Evolutionary conservation across 371 early-diverging fungal species (phyloP).

Genomic region (Mortierella sp.): DNA sequence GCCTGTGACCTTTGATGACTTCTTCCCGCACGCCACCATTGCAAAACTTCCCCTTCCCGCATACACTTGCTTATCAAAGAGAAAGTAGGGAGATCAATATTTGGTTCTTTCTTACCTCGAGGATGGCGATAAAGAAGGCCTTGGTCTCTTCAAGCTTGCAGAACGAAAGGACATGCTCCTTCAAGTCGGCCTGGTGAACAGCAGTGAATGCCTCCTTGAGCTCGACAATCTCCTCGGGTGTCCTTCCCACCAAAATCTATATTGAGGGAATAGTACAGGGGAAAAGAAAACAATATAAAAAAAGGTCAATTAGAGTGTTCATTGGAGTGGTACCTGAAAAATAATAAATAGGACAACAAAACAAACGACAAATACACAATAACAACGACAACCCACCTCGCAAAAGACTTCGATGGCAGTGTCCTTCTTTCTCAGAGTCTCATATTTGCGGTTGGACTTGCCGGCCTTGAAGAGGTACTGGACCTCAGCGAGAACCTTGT

Average conservation of each 20-base stretch:
- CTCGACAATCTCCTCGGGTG: constrained; percentile 40
- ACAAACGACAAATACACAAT: neutral
- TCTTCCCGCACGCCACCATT: neutral
- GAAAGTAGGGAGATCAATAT: too few species aligned
- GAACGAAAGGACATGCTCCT: constrained; percentile 29
- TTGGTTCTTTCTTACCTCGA: constrained; percentile 21
- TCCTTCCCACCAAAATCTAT: constrained; percentile 49
- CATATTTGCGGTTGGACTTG: constrained; percentile 47
- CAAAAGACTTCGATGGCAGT: constrained; percentile 44
- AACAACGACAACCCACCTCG: constrained; percentile 22
- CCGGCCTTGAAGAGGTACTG: constrained; percentile 40
- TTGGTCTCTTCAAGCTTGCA: constrained; percentile 27
- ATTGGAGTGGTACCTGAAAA: neutral
- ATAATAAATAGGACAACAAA: neutral
- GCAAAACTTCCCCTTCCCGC: neutral
- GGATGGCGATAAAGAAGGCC: constrained; percentile 31
- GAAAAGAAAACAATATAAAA: neutral
- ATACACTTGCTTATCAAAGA: neutral
- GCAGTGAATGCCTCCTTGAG: constrained; percentile 39
- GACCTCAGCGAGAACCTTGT: constrained; percentile 48
- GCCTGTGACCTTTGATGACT: neutral
- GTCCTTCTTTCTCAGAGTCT: constrained; percentile 49
- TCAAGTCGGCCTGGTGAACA: constrained; percentile 14
- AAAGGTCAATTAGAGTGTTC: neutral
- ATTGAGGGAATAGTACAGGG: neutral